Evolutionary conservation across 345 rosid species (phyloP).

Genomic region (Rhodamnia argentea): DNA sequence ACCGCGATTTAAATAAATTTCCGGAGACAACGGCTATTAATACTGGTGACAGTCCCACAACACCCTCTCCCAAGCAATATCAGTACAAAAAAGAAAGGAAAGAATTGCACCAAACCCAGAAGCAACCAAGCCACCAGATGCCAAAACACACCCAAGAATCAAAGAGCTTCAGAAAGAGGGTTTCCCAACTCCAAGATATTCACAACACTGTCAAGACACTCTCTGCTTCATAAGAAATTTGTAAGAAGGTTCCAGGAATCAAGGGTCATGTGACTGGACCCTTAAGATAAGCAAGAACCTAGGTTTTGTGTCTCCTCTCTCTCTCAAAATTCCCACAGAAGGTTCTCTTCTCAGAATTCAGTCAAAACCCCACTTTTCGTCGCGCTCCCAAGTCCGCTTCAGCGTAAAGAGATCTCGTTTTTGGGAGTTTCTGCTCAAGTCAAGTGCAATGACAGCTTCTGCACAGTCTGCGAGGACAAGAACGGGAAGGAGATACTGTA

Average conservation of each 20-base stretch:
- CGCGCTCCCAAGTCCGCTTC: not conserved
- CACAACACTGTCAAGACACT: not conserved
- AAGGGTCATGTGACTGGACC: constrained; percentile 73
- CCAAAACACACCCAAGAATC: constrained; percentile 7
- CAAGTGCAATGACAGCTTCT: constrained; percentile 20
- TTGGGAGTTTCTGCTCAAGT: not conserved
- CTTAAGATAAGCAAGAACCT: constrained; percentile 20
- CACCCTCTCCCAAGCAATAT: constrained; percentile 7
- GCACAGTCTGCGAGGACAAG: constrained; percentile 4
- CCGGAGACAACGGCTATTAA: constrained; percentile 73
- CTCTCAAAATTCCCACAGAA: not conserved
- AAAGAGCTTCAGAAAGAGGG: constrained; percentile 10
- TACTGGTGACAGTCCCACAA: constrained; percentile 40
- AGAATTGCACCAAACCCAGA: not conserved
- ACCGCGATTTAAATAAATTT: not conserved
- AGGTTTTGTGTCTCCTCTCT: not conserved
- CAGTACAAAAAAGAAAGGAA: not conserved
- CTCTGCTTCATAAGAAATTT: constrained; percentile 17
- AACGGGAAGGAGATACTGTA: not conserved
- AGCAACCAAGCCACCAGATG: not conserved
- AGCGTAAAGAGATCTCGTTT: not conserved
- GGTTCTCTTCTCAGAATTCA: not conserved
- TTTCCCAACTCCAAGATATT: not conserved
- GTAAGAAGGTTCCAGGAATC: constrained; percentile 91
- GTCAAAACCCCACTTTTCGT: not conserved